Percentiles rank a stretch among this genome's conserved stretches.
phyloP scores from a whole-genome alignment of 768 basidiomycete genomes.

The Hygrophoropsis aurantiaca region DNA sequence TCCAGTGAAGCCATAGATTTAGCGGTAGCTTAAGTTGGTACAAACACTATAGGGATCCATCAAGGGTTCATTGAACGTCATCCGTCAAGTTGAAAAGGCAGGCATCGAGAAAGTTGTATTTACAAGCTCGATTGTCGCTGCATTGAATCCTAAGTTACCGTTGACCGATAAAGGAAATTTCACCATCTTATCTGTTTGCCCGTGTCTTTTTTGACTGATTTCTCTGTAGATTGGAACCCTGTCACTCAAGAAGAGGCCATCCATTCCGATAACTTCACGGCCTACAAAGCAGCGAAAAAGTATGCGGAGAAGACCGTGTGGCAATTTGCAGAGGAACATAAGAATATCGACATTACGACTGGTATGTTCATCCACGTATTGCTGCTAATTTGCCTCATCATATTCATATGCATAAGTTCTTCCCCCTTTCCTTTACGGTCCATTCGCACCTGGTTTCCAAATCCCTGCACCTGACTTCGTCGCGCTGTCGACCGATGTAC shows the following conservation, averaged over 20 bases:
- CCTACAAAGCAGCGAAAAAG: conserved; percentile 39
- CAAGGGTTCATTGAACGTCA: conserved; percentile 37
- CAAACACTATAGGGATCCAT: conserved; percentile 38
- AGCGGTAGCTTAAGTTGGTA: too few relatives aligned
- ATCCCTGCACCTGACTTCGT: conserved; percentile 25
- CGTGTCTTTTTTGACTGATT: too few relatives aligned
- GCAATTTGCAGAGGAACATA: conserved; percentile 37
- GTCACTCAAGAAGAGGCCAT: conserved; percentile 31
- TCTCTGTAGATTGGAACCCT: conserved; percentile 34
- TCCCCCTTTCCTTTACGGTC: conserved; percentile 38
- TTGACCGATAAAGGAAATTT: conserved; percentile 29
- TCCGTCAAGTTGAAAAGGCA: conserved; percentile 37
- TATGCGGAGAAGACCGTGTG: conserved; percentile 40
- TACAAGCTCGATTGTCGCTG: conserved; percentile 39
- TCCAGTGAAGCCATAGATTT: too few relatives aligned
- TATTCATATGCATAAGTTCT: conserved; percentile 26
- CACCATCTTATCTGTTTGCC: too few relatives aligned
- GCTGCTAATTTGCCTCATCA: background rate
- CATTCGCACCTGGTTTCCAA: conserved; percentile 28
- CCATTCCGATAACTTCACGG: conserved; percentile 13
- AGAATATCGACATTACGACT: conserved; percentile 37
- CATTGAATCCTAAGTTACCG: conserved; percentile 20
- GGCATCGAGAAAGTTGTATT: conserved; percentile 37
- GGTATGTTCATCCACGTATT: conserved; percentile 24
- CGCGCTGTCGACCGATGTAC: conserved; percentile 26